Percentiles rank a stretch among this genome's conserved stretches.
These are phyloP conservation scores for Aspergillus candidus DNA, from an alignment of 2,329 filamentous ascomycete genomes.

Conservation along the genomic window DNA sequence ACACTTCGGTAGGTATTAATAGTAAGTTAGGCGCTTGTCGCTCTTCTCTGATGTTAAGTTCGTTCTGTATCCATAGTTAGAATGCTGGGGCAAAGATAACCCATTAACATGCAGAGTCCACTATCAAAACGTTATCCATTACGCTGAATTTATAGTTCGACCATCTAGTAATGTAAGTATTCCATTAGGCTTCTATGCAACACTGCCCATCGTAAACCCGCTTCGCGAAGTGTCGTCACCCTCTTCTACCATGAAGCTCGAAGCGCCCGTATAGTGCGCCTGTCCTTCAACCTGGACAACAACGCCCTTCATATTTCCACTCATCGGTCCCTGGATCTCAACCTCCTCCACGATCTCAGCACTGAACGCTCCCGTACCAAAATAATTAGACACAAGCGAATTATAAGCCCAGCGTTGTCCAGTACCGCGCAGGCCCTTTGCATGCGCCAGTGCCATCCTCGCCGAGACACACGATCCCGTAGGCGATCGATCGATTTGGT, in stretches of 20 bases:
- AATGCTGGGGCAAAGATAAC: too few relatives aligned
- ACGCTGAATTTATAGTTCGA: too few relatives aligned
- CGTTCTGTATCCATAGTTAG: too few relatives aligned
- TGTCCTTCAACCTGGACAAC: slow-evolving; percentile 27
- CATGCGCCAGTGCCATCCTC: slow-evolving; percentile 32
- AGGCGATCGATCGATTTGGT: slow-evolving; percentile 43
- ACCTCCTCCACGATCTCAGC: slow-evolving; percentile 18
- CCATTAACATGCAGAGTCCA: too few relatives aligned
- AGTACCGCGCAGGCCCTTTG: slow-evolving; percentile 18
- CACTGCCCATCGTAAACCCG: slow-evolving; percentile 17
- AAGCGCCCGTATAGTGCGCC: slow-evolving; percentile 28
- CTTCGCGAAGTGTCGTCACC: slow-evolving; percentile 18
- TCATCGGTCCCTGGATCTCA: neutral
- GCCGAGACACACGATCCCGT: slow-evolving; percentile 36
- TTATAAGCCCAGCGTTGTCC: slow-evolving; percentile 31
- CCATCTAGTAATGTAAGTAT: too few relatives aligned
- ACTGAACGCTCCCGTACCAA: slow-evolving; percentile 18
- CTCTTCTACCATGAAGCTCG: slow-evolving; percentile 25
- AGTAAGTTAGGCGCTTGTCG: too few relatives aligned
- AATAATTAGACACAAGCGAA: slow-evolving; percentile 31
- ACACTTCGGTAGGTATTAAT: too few relatives aligned
- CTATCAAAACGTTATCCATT: too few relatives aligned
- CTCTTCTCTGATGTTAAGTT: too few relatives aligned
- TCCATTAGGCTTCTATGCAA: neutral
- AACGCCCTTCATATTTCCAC: slow-evolving; percentile 10